Evolutionary conservation across 2,329 filamentous ascomycete genomes (phyloP).

Genomic region (Lecanicillium sp.): DNA sequence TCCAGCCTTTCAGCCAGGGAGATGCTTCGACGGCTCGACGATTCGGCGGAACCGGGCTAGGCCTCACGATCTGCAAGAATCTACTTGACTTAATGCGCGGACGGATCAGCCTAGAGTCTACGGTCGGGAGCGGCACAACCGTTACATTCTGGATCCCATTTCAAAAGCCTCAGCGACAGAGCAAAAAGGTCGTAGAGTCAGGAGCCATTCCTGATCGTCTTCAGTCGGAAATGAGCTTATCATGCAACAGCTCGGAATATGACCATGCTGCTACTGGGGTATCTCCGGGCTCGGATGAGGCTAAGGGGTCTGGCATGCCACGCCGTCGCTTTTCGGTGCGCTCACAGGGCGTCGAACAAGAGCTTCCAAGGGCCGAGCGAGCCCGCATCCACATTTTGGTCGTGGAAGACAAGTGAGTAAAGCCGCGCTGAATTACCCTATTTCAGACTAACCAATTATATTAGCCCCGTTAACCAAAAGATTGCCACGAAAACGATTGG

Average conservation of each 20-base stretch:
- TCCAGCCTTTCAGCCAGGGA: constrained; percentile 75
- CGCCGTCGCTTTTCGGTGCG: constrained; percentile 26
- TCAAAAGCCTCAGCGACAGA: constrained; percentile 53
- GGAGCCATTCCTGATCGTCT: constrained; percentile 60
- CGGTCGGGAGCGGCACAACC: constrained; percentile 60
- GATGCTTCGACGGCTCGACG: constrained; percentile 70
- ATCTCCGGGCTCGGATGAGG: constrained; percentile 22
- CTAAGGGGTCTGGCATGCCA: constrained; percentile 13
- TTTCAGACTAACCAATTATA: constrained; percentile 17
- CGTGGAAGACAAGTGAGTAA: constrained; percentile 63
- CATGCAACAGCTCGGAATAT: constrained; percentile 59
- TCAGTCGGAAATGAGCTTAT: constrained; percentile 56
- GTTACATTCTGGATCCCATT: constrained; percentile 73
- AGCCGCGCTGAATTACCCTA: constrained; percentile 22
- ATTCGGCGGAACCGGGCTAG: constrained; percentile 74
- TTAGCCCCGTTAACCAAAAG: constrained; percentile 58
- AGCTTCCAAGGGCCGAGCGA: constrained; percentile 49
- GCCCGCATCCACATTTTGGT: constrained; percentile 62
- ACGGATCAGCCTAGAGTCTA: constrained; percentile 62
- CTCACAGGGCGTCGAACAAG: constrained; percentile 33
- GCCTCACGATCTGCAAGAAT: constrained; percentile 75
- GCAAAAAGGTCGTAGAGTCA: constrained; percentile 49
- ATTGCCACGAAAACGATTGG: constrained; percentile 69
- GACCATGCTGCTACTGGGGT: constrained; percentile 36
- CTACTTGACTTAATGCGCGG: constrained; percentile 74